A percentile compares a stretch with the other conserved stretches of the same genome.
Conservation (phyloP, 2,329 filamentous ascomycete species). For the Hymenoscyphus salicellus region DNA sequence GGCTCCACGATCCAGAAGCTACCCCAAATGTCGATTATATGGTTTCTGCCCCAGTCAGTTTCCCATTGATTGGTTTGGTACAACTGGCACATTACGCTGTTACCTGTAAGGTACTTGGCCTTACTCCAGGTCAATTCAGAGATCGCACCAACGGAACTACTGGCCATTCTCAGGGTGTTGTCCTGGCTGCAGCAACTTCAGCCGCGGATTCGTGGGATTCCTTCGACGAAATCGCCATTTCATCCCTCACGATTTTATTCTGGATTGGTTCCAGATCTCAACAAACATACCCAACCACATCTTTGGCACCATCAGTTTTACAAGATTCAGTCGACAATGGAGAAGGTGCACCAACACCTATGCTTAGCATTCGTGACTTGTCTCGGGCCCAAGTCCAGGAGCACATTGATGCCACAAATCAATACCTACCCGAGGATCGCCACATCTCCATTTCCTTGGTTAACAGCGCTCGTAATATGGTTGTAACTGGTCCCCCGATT, state of each 20-base stretch:
- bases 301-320: conserved; percentile 82
- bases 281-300: conserved; percentile 93
- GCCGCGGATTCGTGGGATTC: conserved; percentile 91
- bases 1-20: conserved; percentile 83
- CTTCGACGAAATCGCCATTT: conserved; percentile 74
- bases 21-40: conserved; percentile 94
- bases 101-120: conserved; percentile 85
- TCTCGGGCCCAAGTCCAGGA: conserved; percentile 85
- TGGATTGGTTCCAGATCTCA: conserved; percentile 98
- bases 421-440: conserved; percentile 87
- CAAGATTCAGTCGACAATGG: conserved; percentile 92
- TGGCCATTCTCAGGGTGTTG: conserved; percentile 93
- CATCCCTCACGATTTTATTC: conserved; percentile 89
- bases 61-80: conserved; percentile 92
- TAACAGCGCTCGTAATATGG: conserved; percentile 95
- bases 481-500: conserved; percentile 92
- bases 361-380: conserved; percentile 95
- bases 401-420: conserved; percentile 94
- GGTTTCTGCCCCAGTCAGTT: conserved; percentile 89
- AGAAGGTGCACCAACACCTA: conserved; percentile 92
- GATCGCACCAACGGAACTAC: conserved; percentile 84
- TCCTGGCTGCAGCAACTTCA: conserved; percentile 87
- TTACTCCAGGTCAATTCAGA: conserved; percentile 82
- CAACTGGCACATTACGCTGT: conserved; percentile 95
- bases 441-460: conserved; percentile 94